Conservation (phyloP, 2,329 filamentous ascomycete genomes). For the Ascochyta fabae region DNA sequence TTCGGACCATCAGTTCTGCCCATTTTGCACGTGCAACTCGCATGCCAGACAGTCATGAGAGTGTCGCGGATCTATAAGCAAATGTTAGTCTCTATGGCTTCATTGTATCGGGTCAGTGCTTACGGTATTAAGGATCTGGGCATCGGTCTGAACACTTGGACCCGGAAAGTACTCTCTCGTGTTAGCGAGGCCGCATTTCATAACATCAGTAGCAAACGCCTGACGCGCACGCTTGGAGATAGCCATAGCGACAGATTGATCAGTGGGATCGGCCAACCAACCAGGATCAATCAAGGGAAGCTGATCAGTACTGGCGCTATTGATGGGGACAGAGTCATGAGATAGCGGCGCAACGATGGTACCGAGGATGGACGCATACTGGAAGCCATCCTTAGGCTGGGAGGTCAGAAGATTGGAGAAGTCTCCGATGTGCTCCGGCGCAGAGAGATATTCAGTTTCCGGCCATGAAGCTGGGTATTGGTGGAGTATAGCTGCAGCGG, state of each 20-base stretch:
- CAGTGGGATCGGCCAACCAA: conserved; percentile 25
- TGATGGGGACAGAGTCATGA: conserved; percentile 47
- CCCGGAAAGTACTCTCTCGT: too few species aligned
- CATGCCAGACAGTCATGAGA: too few species aligned
- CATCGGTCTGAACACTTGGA: too few species aligned
- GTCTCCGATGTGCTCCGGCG: conserved; percentile 24
- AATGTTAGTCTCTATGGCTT: too few species aligned
- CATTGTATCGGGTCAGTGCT: too few species aligned
- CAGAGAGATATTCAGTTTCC: conserved; percentile 32
- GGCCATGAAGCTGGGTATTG: conserved; percentile 33
- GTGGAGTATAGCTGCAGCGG: conserved; percentile 11
- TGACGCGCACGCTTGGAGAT: conserved; percentile 41
- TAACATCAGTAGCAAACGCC: conserved; percentile 28
- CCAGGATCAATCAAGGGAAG: conserved; percentile 27
- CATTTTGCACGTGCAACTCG: too few species aligned
- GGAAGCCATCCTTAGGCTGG: conserved; percentile 33
- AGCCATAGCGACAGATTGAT: conserved; percentile 42
- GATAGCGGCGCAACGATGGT: conserved; percentile 44
- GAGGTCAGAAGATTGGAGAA: conserved; percentile 23
- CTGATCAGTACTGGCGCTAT: conserved; percentile 29
- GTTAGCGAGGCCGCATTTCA: conserved; percentile 3
- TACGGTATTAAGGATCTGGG: too few species aligned
- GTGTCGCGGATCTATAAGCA: too few species aligned
- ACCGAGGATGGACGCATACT: conserved; percentile 43
- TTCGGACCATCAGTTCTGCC: too few species aligned